Percentiles rank a stretch among this genome's conserved stretches.
Evolutionary conservation across 2,329 filamentous ascomycete species (phyloP).

Genomic region (Colletotrichum navitas): DNA sequence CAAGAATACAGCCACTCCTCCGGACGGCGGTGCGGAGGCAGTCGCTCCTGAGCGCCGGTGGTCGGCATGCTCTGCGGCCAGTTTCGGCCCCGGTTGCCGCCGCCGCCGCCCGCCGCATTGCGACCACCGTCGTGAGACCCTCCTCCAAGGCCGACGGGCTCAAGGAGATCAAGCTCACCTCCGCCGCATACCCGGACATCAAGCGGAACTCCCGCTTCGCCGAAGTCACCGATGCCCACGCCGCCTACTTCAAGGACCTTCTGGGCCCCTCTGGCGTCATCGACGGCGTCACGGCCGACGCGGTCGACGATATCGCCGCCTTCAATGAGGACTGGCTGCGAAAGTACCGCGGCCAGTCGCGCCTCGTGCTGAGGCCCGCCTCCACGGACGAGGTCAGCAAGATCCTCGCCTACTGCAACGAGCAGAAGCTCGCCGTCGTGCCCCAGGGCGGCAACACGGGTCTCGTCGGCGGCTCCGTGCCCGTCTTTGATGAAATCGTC

Average conservation of each 20-base stretch:
- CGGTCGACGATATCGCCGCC: conserved; percentile 82
- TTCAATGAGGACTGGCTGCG: conserved; percentile 99
- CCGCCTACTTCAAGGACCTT: conserved; percentile 84
- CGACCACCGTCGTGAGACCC: conserved; percentile 36
- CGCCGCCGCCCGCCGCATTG: conserved; percentile 29
- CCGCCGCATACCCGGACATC: conserved; percentile 86
- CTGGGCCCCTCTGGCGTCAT: conserved; percentile 86
- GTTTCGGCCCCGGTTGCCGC: conserved; percentile 27
- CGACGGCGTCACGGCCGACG: conserved; percentile 82
- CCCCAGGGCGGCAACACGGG: conserved; percentile 98
- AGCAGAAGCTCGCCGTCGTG: conserved; percentile 90
- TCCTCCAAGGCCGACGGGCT: conserved; percentile 24
- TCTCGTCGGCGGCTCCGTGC: conserved; percentile 93
- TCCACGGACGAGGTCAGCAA: conserved; percentile 90
- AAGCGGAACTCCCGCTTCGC: conserved; percentile 83
- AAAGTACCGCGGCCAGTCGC: conserved; percentile 93
- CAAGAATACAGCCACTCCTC: conserved; percentile 42
- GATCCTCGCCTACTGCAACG: conserved; percentile 94
- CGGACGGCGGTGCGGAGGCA: conserved; percentile 42
- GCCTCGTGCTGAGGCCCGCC: conserved; percentile 87
- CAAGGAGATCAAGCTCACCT: conserved; percentile 74
- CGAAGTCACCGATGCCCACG: conserved; percentile 81
- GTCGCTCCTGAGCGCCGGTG: conserved; percentile 34
- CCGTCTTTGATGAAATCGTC: conserved; percentile 98
- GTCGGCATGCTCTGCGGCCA: conserved; percentile 33